A percentile compares a stretch with the other conserved stretches of the same genome.
Evolutionary conservation across 2,329 filamentous ascomycete species (phyloP).

Genomic region (Xylaria multiplex): DNA sequence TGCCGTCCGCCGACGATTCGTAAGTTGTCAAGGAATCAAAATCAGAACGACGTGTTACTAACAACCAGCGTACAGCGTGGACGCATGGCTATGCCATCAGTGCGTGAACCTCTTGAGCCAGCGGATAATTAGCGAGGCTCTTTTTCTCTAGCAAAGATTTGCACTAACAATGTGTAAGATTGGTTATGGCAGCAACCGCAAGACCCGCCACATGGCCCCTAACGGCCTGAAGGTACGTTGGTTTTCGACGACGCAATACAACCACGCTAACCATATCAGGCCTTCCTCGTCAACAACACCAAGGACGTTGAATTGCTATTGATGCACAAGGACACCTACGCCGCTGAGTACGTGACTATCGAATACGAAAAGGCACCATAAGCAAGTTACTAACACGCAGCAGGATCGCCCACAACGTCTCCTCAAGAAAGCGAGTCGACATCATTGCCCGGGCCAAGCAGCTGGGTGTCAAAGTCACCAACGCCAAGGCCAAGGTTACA

Average conservation of each 20-base stretch:
- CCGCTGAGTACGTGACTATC: conserved; percentile 83
- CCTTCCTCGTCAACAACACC: conserved; percentile 98
- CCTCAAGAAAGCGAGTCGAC: conserved; percentile 97
- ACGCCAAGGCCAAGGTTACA: conserved; percentile 98
- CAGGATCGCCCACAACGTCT: conserved; percentile 98
- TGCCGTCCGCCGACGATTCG: conserved; percentile 93
- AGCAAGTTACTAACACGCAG: conserved; percentile 51
- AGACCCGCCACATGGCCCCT: conserved; percentile 98
- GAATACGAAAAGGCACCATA: not conserved
- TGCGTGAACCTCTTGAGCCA: conserved; percentile 63
- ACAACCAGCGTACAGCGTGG: conserved; percentile 64
- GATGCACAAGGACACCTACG: conserved; percentile 99
- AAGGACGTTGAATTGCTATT: conserved; percentile 96
- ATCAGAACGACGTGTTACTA: conserved; percentile 4
- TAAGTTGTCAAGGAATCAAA: conserved; percentile 24
- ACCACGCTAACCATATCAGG: conserved; percentile 48
- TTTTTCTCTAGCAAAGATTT: not conserved
- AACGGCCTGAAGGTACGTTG: conserved; percentile 86
- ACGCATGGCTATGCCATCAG: conserved; percentile 96
- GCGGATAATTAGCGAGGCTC: conserved; percentile 7
- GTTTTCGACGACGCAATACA: not conserved
- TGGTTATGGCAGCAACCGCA: conserved; percentile 99
- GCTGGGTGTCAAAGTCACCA: conserved; percentile 99
- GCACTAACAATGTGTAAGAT: conserved; percentile 69
- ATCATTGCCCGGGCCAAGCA: conserved; percentile 98